Evolutionary conservation across 2,329 filamentous ascomycete species (phyloP).

Genomic region (Rutstroemia sp.): DNA sequence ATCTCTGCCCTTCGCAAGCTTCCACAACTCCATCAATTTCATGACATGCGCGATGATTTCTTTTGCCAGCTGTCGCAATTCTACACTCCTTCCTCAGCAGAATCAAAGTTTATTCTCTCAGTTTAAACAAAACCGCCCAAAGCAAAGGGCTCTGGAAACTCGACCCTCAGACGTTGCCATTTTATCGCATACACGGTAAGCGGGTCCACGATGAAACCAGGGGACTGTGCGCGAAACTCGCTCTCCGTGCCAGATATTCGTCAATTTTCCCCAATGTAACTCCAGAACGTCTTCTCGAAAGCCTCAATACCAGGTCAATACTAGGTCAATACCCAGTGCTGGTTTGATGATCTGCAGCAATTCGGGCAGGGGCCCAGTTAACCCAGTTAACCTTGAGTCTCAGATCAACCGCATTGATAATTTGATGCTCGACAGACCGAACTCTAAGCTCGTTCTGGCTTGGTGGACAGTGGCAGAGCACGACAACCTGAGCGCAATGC

Average conservation of each 20-base stretch:
- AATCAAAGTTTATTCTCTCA: too few relatives aligned
- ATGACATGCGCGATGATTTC: too few relatives aligned
- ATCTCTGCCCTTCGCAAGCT: neutral
- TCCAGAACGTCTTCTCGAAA: neutral
- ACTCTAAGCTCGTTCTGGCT: neutral
- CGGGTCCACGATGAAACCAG: constrained; percentile 9
- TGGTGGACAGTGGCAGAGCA: neutral
- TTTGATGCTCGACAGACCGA: constrained; percentile 1
- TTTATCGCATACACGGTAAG: neutral
- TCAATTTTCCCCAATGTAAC: neutral
- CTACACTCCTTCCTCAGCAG: neutral
- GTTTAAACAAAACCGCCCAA: too few relatives aligned
- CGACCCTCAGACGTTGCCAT: neutral
- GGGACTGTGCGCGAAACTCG: constrained; percentile 4
- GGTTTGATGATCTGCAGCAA: neutral
- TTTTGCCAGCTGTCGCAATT: too few relatives aligned
- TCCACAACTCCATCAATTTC: neutral
- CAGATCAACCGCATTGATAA: constrained; percentile 5
- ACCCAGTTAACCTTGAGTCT: neutral
- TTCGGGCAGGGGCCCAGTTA: neutral
- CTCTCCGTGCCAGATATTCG: constrained; percentile 5
- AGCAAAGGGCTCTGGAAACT: too few relatives aligned
- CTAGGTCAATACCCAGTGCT: neutral
- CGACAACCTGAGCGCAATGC: neutral
- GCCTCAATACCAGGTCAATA: too few relatives aligned